Conservation (phyloP, 1,284 basidiomycete species). For the Leccinum ponderosum region DNA sequence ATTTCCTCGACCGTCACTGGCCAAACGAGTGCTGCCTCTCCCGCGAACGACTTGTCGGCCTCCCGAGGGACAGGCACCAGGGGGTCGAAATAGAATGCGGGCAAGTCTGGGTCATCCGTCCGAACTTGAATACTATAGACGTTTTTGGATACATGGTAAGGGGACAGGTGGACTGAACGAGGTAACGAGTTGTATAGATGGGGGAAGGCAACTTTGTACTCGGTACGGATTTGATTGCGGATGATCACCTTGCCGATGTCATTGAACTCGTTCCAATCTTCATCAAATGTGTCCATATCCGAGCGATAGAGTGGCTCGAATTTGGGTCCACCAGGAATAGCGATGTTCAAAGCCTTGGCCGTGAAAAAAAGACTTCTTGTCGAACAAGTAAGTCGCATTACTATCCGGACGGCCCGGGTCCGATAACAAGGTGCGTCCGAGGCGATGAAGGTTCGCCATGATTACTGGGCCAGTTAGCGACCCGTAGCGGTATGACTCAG, state of each 20-base stretch:
- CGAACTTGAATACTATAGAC: conserved; percentile 81
- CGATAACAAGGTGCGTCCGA: conserved; percentile 90
- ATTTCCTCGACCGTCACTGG: no score
- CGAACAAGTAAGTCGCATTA: conserved; percentile 93
- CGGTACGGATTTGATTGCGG: conserved; percentile 96
- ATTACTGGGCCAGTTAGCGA: conserved; percentile 74
- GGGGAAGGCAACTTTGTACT: conserved; percentile 99
- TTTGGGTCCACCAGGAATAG: conserved; percentile 98
- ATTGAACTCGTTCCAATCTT: conserved; percentile 99
- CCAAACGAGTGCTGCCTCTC: no score
- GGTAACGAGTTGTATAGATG: conserved; percentile 99
- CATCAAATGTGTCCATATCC: conserved; percentile 97
- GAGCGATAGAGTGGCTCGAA: conserved; percentile 89
- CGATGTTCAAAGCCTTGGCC: conserved; percentile 97
- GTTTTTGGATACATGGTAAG: conserved; percentile 94
- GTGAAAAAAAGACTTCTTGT: conserved; percentile 98
- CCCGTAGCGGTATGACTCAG: conserved; percentile 89
- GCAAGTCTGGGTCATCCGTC: conserved; percentile 97
- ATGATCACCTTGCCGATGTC: conserved; percentile 99
- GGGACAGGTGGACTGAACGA: conserved; percentile 89
- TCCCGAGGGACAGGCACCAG: no score
- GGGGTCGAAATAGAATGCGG: conserved; percentile 99
- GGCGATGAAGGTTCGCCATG: conserved; percentile 93
- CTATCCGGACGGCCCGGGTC: conserved; percentile 92
- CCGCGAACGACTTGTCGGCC: no score